phyloP scores from a whole-genome alignment of 371 early-diverging fungal genomes.

The Quaeritorhiza haematococci region DNA sequence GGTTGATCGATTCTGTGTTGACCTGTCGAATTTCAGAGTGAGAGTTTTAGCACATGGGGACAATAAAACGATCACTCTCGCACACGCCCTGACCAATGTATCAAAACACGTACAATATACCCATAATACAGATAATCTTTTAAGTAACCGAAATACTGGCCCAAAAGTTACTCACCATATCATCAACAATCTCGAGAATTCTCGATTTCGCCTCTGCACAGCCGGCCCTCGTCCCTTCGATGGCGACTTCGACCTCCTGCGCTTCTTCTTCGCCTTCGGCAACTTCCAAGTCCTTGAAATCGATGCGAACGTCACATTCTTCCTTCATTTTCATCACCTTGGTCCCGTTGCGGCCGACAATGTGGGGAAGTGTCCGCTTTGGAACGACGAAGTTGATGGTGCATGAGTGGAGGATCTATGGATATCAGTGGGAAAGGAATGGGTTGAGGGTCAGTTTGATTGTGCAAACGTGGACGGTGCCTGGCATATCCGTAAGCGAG shows the following conservation, averaged over 20 bases:
- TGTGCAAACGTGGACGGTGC: slow-evolving; percentile 18
- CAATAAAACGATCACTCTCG: slow-evolving; percentile 6
- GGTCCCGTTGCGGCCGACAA: slow-evolving; percentile 69
- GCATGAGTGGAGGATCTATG: slow-evolving; percentile 29
- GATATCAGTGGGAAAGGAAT: background rate
- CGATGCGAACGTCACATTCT: slow-evolving; percentile 59
- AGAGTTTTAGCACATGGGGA: background rate
- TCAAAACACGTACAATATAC: background rate
- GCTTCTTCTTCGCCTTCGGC: slow-evolving; percentile 24
- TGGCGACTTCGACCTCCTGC: slow-evolving; percentile 31
- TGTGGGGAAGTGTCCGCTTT: slow-evolving; percentile 53
- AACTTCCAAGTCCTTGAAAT: slow-evolving; percentile 41
- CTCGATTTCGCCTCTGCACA: slow-evolving; percentile 20
- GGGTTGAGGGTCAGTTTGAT: no score
- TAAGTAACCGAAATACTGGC: no score
- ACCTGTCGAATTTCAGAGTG: no score
- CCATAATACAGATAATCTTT: background rate
- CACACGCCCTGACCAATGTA: slow-evolving; percentile 18
- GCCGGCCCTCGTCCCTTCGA: slow-evolving; percentile 4
- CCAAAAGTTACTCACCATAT: slow-evolving; percentile 24
- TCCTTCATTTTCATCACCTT: slow-evolving; percentile 62
- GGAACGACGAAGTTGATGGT: slow-evolving; percentile 59
- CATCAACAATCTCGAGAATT: slow-evolving; percentile 29
- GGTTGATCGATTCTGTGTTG: slow-evolving; percentile 7
- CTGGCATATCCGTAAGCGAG: slow-evolving; percentile 46